Evolutionary conservation across 179 eudicot species (phyloP).

Genomic region (Camellia oleifera): DNA sequence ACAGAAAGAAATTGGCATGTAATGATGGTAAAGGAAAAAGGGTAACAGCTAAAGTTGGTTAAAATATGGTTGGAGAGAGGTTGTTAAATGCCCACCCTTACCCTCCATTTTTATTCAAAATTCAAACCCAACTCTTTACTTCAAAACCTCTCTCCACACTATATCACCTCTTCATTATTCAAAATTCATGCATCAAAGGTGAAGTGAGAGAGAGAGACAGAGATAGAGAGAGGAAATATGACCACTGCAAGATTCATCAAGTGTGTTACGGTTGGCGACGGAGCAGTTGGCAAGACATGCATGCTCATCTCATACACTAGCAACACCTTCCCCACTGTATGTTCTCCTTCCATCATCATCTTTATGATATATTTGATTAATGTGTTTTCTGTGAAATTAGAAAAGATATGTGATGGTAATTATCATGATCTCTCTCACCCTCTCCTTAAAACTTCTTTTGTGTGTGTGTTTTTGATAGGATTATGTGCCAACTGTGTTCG

Average conservation of each 20-base stretch:
- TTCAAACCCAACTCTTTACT: conserved; percentile 12
- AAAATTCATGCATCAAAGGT: background rate
- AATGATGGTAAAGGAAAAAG: conserved; percentile 25
- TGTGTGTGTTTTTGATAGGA: conserved; percentile 19
- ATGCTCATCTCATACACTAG: conserved; percentile 46
- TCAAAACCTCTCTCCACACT: conserved; percentile 3
- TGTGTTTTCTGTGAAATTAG: background rate
- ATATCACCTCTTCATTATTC: conserved; percentile 3
- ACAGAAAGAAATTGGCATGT: conserved; percentile 27
- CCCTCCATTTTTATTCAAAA: conserved; percentile 26
- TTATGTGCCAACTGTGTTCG: conserved; percentile 46
- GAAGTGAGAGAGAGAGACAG: conserved; percentile 1
- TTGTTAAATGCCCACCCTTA: conserved; percentile 14
- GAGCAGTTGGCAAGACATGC: conserved; percentile 50
- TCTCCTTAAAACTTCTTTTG: background rate
- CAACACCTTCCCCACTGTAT: conserved; percentile 47
- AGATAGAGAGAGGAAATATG: conserved; percentile 14
- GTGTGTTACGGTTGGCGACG: conserved; percentile 47
- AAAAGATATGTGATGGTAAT: background rate
- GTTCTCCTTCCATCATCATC: background rate
- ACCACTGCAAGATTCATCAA: conserved; percentile 44
- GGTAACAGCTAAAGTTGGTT: background rate
- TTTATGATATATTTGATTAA: background rate
- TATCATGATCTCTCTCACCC: background rate
- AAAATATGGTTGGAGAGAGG: background rate